Percentiles rank a stretch among this genome's conserved stretches.
phyloP scores from a whole-genome alignment of 495 filamentous ascomycete species.

The Chaetomium tenue region DNA sequence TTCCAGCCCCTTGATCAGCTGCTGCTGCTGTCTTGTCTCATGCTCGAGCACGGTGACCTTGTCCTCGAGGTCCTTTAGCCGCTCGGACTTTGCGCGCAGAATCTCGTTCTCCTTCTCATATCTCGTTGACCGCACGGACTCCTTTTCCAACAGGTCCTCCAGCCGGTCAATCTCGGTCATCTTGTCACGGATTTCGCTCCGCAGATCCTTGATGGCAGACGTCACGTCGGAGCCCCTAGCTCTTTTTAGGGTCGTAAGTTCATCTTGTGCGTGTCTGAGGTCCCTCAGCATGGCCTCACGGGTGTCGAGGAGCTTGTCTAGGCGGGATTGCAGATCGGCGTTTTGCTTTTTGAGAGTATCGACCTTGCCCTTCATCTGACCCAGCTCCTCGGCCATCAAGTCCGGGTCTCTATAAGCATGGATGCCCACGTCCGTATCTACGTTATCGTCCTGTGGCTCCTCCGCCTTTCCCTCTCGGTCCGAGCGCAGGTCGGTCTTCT shows the following conservation, averaged over 20 bases:
- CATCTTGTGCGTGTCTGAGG: constrained; percentile 31
- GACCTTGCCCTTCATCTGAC: constrained; percentile 32
- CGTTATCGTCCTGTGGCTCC: constrained; percentile 18
- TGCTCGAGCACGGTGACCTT: constrained; percentile 65
- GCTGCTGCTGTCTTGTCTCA: constrained; percentile 70
- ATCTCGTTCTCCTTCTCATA: constrained; percentile 47
- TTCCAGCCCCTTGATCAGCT: constrained; percentile 74
- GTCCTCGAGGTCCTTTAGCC: constrained; percentile 48
- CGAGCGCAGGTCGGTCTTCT: constrained; percentile 33
- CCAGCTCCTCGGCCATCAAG: constrained; percentile 37
- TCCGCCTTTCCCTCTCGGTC: constrained; percentile 33
- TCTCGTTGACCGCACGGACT: constrained; percentile 28
- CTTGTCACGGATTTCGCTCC: constrained; percentile 44
- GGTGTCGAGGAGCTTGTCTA: constrained; percentile 37
- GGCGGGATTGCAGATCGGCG: constrained; percentile 35
- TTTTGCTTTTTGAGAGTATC: constrained; percentile 36
- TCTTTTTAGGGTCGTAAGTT: constrained; percentile 33
- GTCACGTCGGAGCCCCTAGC: constrained; percentile 32
- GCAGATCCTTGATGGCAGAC: constrained; percentile 38
- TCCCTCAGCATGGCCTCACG: constrained; percentile 34
- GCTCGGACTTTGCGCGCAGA: constrained; percentile 45
- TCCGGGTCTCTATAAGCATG: constrained; percentile 32
- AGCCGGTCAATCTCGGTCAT: constrained; percentile 38
- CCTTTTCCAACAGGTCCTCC: constrained; percentile 43
- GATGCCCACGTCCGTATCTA: constrained; percentile 19